These are phyloP conservation scores for Diversispora eburnea DNA, from an alignment of 192 early-diverging fungal species.

Conservation along the genomic window DNA sequence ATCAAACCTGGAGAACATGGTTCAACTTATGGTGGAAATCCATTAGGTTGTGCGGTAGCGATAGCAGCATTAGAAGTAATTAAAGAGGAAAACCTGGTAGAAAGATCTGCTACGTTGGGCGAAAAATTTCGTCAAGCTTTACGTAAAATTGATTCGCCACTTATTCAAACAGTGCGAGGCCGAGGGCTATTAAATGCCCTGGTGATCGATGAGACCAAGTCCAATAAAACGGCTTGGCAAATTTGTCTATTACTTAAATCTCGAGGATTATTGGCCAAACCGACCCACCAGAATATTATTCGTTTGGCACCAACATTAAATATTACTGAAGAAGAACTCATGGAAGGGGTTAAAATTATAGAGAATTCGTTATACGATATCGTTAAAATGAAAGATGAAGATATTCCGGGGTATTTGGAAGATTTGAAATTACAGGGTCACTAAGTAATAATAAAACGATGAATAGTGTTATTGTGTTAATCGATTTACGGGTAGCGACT, in stretches of 20 bases:
- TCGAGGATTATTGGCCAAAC: constrained; percentile 93
- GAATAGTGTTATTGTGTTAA: no score
- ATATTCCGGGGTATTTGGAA: constrained; percentile 52
- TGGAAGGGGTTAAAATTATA: constrained; percentile 78
- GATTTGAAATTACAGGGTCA: constrained; percentile 21
- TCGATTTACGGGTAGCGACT: no score
- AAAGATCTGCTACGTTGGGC: constrained; percentile 75
- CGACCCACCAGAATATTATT: constrained; percentile 98
- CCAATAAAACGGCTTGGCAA: constrained; percentile 94
- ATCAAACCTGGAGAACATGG: constrained; percentile 94
- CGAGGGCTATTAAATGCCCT: constrained; percentile 95
- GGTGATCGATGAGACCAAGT: constrained; percentile 82
- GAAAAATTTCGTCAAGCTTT: constrained; percentile 79
- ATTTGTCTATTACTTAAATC: constrained; percentile 90
- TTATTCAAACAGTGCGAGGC: constrained; percentile 81
- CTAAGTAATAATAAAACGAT: no score
- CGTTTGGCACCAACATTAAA: constrained; percentile 92
- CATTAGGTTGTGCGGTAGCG: constrained; percentile 89
- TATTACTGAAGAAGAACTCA: constrained; percentile 90
- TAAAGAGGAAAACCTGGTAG: constrained; percentile 87
- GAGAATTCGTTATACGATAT: constrained; percentile 74
- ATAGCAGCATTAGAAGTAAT: constrained; percentile 93
- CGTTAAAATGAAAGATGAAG: constrained; percentile 47
- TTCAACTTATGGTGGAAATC: constrained; percentile 97
- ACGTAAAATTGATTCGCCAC: constrained; percentile 70